Evolutionary conservation across 2,329 filamentous ascomycete genomes (phyloP).

Genomic region (Spiromastix sp.): DNA sequence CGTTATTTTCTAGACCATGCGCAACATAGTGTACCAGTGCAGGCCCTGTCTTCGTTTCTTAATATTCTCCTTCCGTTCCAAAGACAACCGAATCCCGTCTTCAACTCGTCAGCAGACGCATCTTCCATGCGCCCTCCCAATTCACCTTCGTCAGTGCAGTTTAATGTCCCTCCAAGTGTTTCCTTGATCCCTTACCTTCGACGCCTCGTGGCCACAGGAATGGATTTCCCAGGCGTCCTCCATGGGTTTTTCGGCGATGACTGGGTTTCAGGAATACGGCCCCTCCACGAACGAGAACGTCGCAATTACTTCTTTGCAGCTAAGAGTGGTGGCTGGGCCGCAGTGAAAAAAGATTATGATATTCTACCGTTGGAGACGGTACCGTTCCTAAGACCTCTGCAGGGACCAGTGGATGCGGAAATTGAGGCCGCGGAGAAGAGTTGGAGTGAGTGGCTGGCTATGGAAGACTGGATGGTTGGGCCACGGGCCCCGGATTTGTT

Average conservation of each 20-base stretch:
- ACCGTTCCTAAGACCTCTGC: slow-evolving; percentile 78
- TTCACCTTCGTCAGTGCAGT: neutral
- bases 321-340: slow-evolving; percentile 83
- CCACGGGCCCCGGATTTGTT: slow-evolving; percentile 54
- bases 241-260: slow-evolving; percentile 97
- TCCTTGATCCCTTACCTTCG: slow-evolving; percentile 83
- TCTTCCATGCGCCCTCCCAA: slow-evolving; percentile 10
- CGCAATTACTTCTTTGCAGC: slow-evolving; percentile 92
- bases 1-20: slow-evolving; percentile 86
- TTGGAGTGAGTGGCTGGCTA: slow-evolving; percentile 92
- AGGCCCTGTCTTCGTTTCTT: slow-evolving; percentile 79
- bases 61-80: slow-evolving; percentile 90
- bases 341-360: slow-evolving; percentile 84
- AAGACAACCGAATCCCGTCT: slow-evolving; percentile 42
- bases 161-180: slow-evolving; percentile 34
- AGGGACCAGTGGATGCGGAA: slow-evolving; percentile 65
- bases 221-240: slow-evolving; percentile 76
- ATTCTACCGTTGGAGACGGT: slow-evolving; percentile 72
- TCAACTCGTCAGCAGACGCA: slow-evolving; percentile 28
- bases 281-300: slow-evolving; percentile 77
- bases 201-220: slow-evolving; percentile 80
- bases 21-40: slow-evolving; percentile 71
- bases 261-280: slow-evolving; percentile 69
- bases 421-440: slow-evolving; percentile 70
- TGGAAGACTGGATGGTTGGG: slow-evolving; percentile 99